These are phyloP conservation scores for Ustulina deusta DNA, from an alignment of 2,329 filamentous ascomycete genomes.

Conservation along the genomic window DNA sequence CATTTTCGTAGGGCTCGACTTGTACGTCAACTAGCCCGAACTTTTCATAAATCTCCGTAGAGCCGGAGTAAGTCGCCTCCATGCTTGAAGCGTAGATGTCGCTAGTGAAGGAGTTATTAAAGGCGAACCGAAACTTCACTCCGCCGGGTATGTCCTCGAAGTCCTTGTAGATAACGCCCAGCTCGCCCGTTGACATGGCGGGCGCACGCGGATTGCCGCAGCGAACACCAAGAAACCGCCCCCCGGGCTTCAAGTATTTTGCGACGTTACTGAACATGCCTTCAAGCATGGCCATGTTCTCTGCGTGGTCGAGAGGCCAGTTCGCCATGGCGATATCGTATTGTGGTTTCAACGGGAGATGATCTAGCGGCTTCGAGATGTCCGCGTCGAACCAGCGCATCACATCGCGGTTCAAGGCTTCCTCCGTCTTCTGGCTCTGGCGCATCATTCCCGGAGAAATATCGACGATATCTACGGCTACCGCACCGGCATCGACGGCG, in stretches of 20 bases:
- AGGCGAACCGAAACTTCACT: slow-evolving; percentile 37
- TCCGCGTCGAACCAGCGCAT: slow-evolving; percentile 48
- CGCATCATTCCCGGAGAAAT: slow-evolving; percentile 47
- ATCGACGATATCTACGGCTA: slow-evolving; percentile 48
- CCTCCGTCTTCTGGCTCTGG: slow-evolving; percentile 36
- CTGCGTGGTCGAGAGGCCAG: slow-evolving; percentile 51
- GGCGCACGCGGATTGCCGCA: slow-evolving; percentile 35
- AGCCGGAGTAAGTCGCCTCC: slow-evolving; percentile 41
- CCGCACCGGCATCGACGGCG: slow-evolving; percentile 45
- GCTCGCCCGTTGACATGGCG: slow-evolving; percentile 32
- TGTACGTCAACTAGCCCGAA: slow-evolving; percentile 43
- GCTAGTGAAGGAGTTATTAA: slow-evolving; percentile 25
- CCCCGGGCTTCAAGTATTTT: slow-evolving; percentile 46
- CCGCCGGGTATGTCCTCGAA: slow-evolving; percentile 41
- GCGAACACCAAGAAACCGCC: slow-evolving; percentile 47
- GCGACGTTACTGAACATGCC: slow-evolving; percentile 50
- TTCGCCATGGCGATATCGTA: slow-evolving; percentile 54
- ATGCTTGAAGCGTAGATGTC: slow-evolving; percentile 42
- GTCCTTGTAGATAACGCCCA: slow-evolving; percentile 38
- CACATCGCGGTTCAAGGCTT: slow-evolving; percentile 41
- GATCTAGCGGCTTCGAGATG: slow-evolving; percentile 42
- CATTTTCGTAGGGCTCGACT: slow-evolving; percentile 41
- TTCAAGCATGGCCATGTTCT: slow-evolving; percentile 41
- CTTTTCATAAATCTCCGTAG: slow-evolving; percentile 43
- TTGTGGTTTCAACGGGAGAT: slow-evolving; percentile 34